A percentile compares a stretch with the other conserved stretches of the same genome.
These are phyloP conservation scores for Punctularia strigosozonata DNA, from an alignment of 768 basidiomycete species.

Conservation along the genomic window DNA sequence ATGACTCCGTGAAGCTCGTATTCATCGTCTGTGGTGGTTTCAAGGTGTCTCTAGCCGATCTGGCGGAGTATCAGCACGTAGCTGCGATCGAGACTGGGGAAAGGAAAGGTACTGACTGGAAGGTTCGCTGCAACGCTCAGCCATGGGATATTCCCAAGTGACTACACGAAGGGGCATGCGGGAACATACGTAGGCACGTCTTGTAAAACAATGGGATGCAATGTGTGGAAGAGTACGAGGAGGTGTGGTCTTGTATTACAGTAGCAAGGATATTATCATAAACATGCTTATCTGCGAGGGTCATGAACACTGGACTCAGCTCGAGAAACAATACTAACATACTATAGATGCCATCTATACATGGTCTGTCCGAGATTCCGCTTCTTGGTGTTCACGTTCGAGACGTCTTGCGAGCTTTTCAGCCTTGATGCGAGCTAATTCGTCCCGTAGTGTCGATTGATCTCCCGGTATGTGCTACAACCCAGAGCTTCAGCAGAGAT, in stretches of 20 bases:
- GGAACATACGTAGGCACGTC: too few species aligned
- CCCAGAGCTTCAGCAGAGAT: background rate
- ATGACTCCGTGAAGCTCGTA: slow-evolving; percentile 28
- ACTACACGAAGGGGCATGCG: too few species aligned
- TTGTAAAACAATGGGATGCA: background rate
- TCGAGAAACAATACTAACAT: too few species aligned
- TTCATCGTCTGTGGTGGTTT: slow-evolving; percentile 67
- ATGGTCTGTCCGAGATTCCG: too few species aligned
- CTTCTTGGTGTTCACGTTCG: slow-evolving; percentile 3
- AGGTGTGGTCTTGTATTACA: background rate
- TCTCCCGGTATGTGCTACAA: slow-evolving; percentile 52
- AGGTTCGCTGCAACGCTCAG: slow-evolving; percentile 18
- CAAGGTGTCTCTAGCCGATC: slow-evolving; percentile 47
- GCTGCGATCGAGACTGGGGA: slow-evolving; percentile 23
- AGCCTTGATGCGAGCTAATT: slow-evolving; percentile 61
- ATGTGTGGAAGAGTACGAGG: background rate
- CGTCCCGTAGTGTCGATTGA: slow-evolving; percentile 50
- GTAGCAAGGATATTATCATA: background rate
- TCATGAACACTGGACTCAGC: background rate
- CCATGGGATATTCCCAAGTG: slow-evolving; percentile 10
- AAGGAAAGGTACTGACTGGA: slow-evolving; percentile 16
- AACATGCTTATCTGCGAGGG: background rate
- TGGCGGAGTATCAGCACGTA: slow-evolving; percentile 32
- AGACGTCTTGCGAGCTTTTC: slow-evolving; percentile 33
- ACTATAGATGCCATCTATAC: too few species aligned